These are phyloP conservation scores for Asclepias syriaca DNA, from an alignment of 257 asterid genomes.

Conservation along the genomic window DNA sequence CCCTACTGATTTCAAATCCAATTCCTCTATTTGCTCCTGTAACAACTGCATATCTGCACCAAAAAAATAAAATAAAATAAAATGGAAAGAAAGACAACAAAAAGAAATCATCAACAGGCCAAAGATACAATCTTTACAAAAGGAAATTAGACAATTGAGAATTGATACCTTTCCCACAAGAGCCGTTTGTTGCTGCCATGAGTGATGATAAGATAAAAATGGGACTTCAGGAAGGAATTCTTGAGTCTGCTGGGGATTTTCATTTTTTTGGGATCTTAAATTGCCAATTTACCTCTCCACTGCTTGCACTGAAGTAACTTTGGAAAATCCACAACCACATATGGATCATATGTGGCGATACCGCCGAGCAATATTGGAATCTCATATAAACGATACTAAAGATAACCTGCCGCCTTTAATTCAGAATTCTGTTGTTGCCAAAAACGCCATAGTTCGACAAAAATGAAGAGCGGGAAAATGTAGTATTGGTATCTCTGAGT, in stretches of 20 bases:
- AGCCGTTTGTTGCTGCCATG: slow-evolving; percentile 1
- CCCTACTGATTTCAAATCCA: slow-evolving; percentile 38
- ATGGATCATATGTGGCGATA: background rate
- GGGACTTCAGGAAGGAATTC: background rate
- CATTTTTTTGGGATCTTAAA: background rate
- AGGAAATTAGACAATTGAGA: background rate
- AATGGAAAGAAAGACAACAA: too few species aligned
- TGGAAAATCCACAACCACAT: background rate
- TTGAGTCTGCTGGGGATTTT: background rate
- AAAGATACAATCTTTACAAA: background rate
- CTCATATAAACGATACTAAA: background rate
- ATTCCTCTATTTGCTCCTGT: slow-evolving; percentile 54
- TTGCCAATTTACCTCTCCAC: background rate
- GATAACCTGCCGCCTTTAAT: background rate
- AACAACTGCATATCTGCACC: slow-evolving; percentile 39
- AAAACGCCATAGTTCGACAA: too few species aligned
- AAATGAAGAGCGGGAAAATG: too few species aligned
- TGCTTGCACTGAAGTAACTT: background rate
- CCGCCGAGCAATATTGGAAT: background rate
- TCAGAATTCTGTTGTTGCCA: too few species aligned
- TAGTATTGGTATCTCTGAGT: too few species aligned
- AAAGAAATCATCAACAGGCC: background rate
- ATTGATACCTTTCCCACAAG: background rate
- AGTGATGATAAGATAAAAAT: background rate
- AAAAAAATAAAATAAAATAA: background rate